Conservation (phyloP, 1,139 yeast genomes). For the Debaryomyces udenii region DNA sequence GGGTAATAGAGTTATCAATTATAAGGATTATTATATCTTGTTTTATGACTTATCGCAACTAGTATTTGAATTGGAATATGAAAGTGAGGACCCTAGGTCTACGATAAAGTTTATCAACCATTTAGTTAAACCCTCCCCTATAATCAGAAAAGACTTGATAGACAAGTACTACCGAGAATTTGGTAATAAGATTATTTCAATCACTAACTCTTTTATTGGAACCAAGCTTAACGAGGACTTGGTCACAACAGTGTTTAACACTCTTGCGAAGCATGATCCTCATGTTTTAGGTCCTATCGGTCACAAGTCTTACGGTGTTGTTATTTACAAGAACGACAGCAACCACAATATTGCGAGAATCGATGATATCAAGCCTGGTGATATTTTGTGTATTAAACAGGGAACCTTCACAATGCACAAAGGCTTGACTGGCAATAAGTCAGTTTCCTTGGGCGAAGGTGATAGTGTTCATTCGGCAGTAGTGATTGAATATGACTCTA, state of each 20-base stretch:
- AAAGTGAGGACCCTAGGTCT: constrained; percentile 55
- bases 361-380: constrained; percentile 81
- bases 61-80: constrained; percentile 58
- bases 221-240: constrained; percentile 31
- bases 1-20: constrained; percentile 51
- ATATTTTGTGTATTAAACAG: constrained; percentile 71
- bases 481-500: constrained; percentile 72
- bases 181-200: constrained; percentile 45
- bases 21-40: constrained; percentile 72
- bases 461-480: constrained; percentile 33
- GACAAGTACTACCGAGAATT: constrained; percentile 51
- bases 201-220: constrained; percentile 48
- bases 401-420: constrained; percentile 76
- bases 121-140: constrained; percentile 49
- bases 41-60: constrained; percentile 76
- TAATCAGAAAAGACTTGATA: constrained; percentile 49
- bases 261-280: constrained; percentile 12
- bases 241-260: constrained; percentile 24
- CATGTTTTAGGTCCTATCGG: constrained; percentile 62
- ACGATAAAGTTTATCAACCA: constrained; percentile 51
- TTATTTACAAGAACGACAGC: constrained; percentile 55
- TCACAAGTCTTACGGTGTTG: constrained; percentile 69
- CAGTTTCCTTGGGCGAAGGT: constrained; percentile 44
- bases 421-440: constrained; percentile 48
- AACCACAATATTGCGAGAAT: constrained; percentile 55